Conservation (phyloP, 2,329 filamentous ascomycete species). For the Tolypocladium amazonense region DNA sequence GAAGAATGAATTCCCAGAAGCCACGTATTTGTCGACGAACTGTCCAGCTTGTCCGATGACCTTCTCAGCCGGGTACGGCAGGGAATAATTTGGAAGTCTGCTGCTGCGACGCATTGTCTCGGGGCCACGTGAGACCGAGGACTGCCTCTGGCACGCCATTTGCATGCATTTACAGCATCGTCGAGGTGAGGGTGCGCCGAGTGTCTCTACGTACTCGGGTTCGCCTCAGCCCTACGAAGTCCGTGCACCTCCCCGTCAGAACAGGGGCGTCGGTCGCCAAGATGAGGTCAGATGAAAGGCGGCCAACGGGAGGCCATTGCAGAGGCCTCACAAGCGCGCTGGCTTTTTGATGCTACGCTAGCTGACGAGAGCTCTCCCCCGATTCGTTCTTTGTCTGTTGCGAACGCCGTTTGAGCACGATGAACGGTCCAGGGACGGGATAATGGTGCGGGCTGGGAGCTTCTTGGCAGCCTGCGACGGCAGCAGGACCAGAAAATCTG, state of each 20-base stretch:
- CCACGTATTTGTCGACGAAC: too few relatives aligned
- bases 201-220: not conserved
- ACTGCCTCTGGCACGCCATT: not conserved
- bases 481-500: not conserved
- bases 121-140: not conserved
- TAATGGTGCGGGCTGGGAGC: not conserved
- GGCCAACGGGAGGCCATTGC: not conserved
- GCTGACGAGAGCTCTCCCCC: not conserved
- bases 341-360: not conserved
- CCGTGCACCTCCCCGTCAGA: not conserved
- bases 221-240: conserved; percentile 1
- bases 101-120: not conserved
- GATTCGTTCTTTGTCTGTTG: not conserved
- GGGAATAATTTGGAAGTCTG: not conserved
- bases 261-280: not conserved
- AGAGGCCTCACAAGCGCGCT: not conserved
- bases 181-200: not conserved
- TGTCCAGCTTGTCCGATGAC: too few relatives aligned
- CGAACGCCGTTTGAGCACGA: not conserved
- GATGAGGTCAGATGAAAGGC: not conserved
- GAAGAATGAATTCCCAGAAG: too few relatives aligned
- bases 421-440: not conserved
- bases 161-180: not conserved
- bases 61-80: too few relatives aligned
- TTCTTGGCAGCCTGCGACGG: not conserved